Base-by-base conservation (phyloP, 208 protist genomes). In the Trypanosoma mega region DNA sequence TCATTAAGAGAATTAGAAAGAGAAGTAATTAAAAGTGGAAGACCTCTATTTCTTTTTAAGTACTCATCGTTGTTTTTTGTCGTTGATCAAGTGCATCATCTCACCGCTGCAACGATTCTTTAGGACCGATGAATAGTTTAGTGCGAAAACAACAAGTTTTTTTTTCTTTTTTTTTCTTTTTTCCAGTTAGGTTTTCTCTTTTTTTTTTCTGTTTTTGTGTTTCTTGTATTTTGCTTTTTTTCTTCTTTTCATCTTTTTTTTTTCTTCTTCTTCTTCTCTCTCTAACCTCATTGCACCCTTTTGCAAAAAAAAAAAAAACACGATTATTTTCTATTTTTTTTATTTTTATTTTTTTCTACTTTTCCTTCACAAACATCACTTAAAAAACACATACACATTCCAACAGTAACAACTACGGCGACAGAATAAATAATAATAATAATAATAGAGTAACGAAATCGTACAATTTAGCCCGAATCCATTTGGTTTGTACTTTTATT, bases 81-180 rank as follows among this genome's bases (percentile, higher is more conserved):
- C n/a, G n/a, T n/a, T n/a, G n/a, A n/a, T n/a, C n/a, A n/a, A n/a
- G n/a, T n/a, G n/a, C n/a, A n/a, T n/a, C n/a, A n/a, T n/a, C n/a
- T n/a, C n/a, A n/a, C n/a, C n/a, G n/a, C n/a, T n/a, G n/a, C n/a
- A n/a, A n/a, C n/a, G n/a, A n/a, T n/a, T n/a, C n/a, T n/a, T n/a
- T n/a, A n/a, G n/a, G n/a, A n/a, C n/a, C n/a, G n/a, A n/a, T n/a
- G n/a, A n/a, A n/a, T n/a, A n/a, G n/a, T n/a, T n/a, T n/a, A n/a
- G 11, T 27, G 31, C 16, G 14, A 45, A 30, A 57, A 45, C 14
- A 30, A 16, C 8, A 57, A n/a, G 5, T 26, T 26, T 24, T 30
- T 56, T n/a, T 44, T 30, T 41, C 50, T 72, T 18, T 77, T 23
- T 54, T 37, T 48, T 5, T 23, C 45, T 44, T 57, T 9, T 43